Percentiles rank a stretch among this genome's conserved stretches.
phyloP scores from a whole-genome alignment of 2,329 filamentous ascomycete genomes.

The Hypoxylon sp. region DNA sequence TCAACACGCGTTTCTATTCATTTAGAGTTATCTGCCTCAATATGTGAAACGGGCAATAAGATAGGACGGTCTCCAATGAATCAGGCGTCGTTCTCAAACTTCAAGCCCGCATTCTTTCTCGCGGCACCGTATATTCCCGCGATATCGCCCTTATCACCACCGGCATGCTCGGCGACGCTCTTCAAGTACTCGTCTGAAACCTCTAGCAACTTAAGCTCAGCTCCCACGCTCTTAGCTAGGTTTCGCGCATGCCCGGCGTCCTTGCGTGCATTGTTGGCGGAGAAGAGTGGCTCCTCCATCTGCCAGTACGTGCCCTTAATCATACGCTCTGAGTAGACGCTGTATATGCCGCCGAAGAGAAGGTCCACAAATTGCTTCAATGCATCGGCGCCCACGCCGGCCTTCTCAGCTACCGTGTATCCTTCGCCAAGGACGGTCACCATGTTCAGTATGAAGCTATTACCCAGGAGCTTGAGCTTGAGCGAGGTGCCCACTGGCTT shows the following conservation, averaged over 20 bases:
- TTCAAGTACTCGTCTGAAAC: slow-evolving; percentile 78
- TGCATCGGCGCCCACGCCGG: slow-evolving; percentile 78
- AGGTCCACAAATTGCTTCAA: slow-evolving; percentile 79
- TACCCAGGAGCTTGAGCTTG: slow-evolving; percentile 85
- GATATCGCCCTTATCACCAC: slow-evolving; percentile 81
- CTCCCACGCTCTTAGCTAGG: slow-evolving; percentile 75
- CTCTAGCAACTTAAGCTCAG: slow-evolving; percentile 75
- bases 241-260: slow-evolving; percentile 81
- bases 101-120: slow-evolving; percentile 79
- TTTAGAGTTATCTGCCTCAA: not conserved
- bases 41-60: not conserved
- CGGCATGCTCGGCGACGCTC: slow-evolving; percentile 75
- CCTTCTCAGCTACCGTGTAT: slow-evolving; percentile 84
- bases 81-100: slow-evolving; percentile 75
- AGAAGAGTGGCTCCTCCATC: slow-evolving; percentile 84
- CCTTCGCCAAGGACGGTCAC: slow-evolving; percentile 84
- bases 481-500: slow-evolving; percentile 67
- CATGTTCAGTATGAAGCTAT: slow-evolving; percentile 88
- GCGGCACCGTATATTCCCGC: slow-evolving; percentile 86
- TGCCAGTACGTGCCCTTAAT: slow-evolving; percentile 81
- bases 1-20: not conserved
- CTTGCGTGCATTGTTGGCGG: slow-evolving; percentile 85
- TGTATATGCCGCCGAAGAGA: slow-evolving; percentile 83
- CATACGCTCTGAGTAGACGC: slow-evolving; percentile 83
- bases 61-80: not conserved